Percentiles rank a stretch among this genome's conserved stretches.
phyloP scores from a whole-genome alignment of 202 grass and related monocot species.

The Saccharum hybrid region DNA sequence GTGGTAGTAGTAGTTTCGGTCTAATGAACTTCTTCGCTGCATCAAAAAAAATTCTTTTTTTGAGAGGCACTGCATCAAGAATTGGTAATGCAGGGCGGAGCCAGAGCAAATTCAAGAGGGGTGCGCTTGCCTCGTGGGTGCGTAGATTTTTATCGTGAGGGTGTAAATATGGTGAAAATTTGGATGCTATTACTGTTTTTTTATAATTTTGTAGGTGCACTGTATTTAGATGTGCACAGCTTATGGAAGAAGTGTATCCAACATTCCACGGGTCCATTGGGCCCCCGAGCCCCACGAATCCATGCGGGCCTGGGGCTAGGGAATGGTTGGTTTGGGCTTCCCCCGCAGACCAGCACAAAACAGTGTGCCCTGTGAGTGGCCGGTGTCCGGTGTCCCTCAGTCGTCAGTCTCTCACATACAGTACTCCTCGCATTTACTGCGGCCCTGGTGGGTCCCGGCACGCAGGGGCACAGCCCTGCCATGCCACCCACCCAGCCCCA shows the following conservation, averaged over 20 bases:
- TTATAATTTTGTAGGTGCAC: no score
- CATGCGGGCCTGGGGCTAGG: neutral
- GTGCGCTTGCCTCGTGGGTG: no score
- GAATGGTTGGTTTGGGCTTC: neutral
- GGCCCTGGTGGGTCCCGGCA: neutral
- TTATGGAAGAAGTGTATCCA: neutral
- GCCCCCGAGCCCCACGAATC: neutral
- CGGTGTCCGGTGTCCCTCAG: neutral
- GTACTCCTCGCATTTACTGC: neutral
- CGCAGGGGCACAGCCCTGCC: neutral
- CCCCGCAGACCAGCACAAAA: neutral
- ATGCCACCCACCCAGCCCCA: slow-evolving; percentile 1
- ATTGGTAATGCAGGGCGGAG: no score
- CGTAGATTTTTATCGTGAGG: no score
- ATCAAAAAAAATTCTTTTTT: no score
- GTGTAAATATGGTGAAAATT: no score
- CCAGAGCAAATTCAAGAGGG: no score
- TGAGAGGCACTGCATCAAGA: no score
- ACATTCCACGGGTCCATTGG: neutral
- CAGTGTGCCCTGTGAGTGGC: neutral
- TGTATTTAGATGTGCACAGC: no score
- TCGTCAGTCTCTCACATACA: neutral
- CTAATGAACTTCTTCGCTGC: no score
- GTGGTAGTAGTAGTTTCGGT: no score
- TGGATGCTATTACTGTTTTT: no score